Base-by-base conservation (phyloP, 2,329 filamentous ascomycete species). In the Cordyceps militaris region DNA sequence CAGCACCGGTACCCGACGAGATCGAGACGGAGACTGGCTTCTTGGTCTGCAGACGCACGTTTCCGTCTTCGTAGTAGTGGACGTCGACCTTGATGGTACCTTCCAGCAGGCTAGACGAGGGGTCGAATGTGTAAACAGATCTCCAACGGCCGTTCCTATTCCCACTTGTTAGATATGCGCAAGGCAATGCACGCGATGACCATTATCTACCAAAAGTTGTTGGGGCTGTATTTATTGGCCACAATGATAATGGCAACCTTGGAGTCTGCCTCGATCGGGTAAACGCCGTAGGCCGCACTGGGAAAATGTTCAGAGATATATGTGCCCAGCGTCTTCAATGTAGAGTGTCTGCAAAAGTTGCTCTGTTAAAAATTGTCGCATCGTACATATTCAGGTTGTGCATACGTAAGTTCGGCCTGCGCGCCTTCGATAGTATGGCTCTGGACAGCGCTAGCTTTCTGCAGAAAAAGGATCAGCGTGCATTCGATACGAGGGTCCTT, bases 31-130 rank as follows among this genome's bases (percentile, higher is more conserved):
- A 79, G 13, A 93, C 71, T 11, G 87, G 78, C 76, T 97, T 97
- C 67, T 83, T 87, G n/a, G 94, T 97, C 62, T 93, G 80, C 60
- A 99, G 82, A 2, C 94, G 88, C 59, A 99, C 94, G 70, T 99
- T 99, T 61, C 94, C 94, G 70, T 99, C 95, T 76, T 99, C 94
- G 77, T 99, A 99, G 80, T 99, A 99, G 79, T 99, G 94, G 53
- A 99, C 93, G 65, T 97, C 92, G 56, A 97, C 89, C 72, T 93
- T 91, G 73, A 97, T 86, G 59, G 80, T 85, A 66, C 94, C 94
- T 38, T 86, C 84, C 44, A 97, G 76, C 49, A 78, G 78, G 62
- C 79, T 79, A 1, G 82, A 82, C n/a, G 84, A 76, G 4, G 91
- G 85, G 61, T 86, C 81, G 72, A 88, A 88, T 66, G 88, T 81